Evolutionary conservation across 345 rosid genomes (phyloP).

Genomic region (Populus pruinosa): DNA sequence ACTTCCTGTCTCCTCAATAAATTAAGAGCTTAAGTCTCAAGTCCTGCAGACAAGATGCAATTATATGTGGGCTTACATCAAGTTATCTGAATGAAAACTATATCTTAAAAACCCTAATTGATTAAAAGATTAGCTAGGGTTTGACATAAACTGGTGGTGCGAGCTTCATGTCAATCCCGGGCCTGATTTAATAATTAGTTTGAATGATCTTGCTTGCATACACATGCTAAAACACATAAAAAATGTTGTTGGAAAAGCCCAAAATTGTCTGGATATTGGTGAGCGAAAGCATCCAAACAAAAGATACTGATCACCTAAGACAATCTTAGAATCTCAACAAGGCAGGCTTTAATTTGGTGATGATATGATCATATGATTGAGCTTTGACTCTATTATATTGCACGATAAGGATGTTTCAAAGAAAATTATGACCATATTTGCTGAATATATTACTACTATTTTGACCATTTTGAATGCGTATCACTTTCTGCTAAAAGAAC

Average conservation of each 20-base stretch:
- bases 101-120: neutral
- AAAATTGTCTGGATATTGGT: slow-evolving; percentile 12
- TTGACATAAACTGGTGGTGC: slow-evolving; percentile 9
- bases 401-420: neutral
- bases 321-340: neutral
- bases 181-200: neutral
- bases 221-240: slow-evolving; percentile 8
- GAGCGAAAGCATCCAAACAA: slow-evolving; percentile 22
- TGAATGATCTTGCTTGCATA: neutral
- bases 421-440: neutral
- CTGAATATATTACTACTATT: neutral
- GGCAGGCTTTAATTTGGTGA: neutral
- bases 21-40: slow-evolving; percentile 2
- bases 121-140: slow-evolving; percentile 6
- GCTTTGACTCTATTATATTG: neutral
- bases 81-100: neutral
- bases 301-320: slow-evolving; percentile 8
- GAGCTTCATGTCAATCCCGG: neutral
- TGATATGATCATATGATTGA: neutral
- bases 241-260: neutral
- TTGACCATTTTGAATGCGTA: neutral
- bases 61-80: neutral
- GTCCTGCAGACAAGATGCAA: neutral
- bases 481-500: neutral
- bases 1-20: slow-evolving; percentile 23